Evolutionary conservation across 2,329 filamentous ascomycete species (phyloP).

Genomic region (Penicillium sp.): DNA sequence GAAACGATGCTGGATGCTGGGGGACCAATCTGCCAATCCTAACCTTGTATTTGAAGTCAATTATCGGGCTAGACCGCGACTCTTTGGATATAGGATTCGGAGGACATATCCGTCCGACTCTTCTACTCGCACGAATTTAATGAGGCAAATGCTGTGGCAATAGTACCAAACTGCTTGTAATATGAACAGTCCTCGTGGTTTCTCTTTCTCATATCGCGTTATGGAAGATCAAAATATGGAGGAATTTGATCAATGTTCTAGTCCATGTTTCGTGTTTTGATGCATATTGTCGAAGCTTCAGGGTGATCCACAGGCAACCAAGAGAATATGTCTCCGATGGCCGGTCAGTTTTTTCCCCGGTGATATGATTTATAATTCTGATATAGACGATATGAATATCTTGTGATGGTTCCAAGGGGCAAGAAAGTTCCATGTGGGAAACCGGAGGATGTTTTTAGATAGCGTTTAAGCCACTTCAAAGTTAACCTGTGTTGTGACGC

Average conservation of each 20-base stretch:
- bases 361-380: background rate
- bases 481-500: background rate
- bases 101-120: conserved; percentile 7
- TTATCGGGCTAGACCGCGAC: conserved; percentile 11
- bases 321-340: background rate
- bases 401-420: background rate
- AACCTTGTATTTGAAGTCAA: conserved; percentile 7
- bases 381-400: background rate
- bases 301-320: background rate
- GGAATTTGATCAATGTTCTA: background rate
- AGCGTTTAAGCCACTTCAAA: background rate
- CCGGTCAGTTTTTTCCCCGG: background rate
- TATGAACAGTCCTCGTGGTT: background rate
- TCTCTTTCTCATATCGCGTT: background rate
- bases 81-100: conserved; percentile 5
- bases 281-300: background rate
- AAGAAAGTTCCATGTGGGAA: background rate
- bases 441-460: background rate
- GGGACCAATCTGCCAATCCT: conserved; percentile 4
- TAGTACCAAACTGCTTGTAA: background rate
- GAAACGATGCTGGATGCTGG: background rate
- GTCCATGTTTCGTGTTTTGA: background rate
- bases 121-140: background rate
- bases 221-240: background rate
- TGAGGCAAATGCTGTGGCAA: conserved; percentile 13